Percentiles rank a stretch among this genome's conserved stretches.
These are phyloP conservation scores for Malus domestica DNA, from an alignment of 306 rosid genomes.

Conservation along the genomic window DNA sequence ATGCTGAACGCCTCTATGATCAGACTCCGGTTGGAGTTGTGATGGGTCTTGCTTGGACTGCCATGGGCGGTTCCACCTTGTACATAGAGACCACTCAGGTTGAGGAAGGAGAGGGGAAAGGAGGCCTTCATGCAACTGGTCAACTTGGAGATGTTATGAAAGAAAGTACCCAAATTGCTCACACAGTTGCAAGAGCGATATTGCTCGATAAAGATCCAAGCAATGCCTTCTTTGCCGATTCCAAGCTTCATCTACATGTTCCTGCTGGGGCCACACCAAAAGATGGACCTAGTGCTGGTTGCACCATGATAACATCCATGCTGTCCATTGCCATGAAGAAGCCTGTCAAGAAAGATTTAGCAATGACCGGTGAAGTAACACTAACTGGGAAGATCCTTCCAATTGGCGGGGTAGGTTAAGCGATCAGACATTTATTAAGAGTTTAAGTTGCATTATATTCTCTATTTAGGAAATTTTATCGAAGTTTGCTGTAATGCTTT, in stretches of 20 bases:
- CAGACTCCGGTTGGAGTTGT: conserved; percentile 90
- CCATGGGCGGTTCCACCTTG: conserved; percentile 98
- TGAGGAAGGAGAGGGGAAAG: conserved; percentile 92
- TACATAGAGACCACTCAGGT: conserved; percentile 78
- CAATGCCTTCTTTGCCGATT: conserved; percentile 60
- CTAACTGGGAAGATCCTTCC: conserved; percentile 96
- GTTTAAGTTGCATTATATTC: not conserved
- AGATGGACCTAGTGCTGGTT: conserved; percentile 99
- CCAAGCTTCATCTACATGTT: conserved; percentile 92
- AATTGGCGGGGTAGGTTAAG: conserved; percentile 87
- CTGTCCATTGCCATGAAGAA: conserved; percentile 84
- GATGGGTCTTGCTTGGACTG: conserved; percentile 99
- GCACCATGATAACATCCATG: conserved; percentile 95
- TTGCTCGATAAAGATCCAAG: conserved; percentile 53
- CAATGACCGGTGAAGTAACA: conserved; percentile 99
- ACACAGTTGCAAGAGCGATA: conserved; percentile 74
- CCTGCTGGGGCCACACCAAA: conserved; percentile 98
- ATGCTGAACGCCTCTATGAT: conserved; percentile 83
- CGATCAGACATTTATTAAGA: not conserved
- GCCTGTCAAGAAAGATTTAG: conserved; percentile 82
- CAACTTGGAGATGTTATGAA: conserved; percentile 99
- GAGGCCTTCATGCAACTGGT: conserved; percentile 71
- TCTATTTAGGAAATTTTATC: not conserved
- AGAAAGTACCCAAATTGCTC: conserved; percentile 98
- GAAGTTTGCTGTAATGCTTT: not conserved